These are phyloP conservation scores for Periconia sp. DNA, from an alignment of 2,329 filamentous ascomycete species.

Conservation along the genomic window DNA sequence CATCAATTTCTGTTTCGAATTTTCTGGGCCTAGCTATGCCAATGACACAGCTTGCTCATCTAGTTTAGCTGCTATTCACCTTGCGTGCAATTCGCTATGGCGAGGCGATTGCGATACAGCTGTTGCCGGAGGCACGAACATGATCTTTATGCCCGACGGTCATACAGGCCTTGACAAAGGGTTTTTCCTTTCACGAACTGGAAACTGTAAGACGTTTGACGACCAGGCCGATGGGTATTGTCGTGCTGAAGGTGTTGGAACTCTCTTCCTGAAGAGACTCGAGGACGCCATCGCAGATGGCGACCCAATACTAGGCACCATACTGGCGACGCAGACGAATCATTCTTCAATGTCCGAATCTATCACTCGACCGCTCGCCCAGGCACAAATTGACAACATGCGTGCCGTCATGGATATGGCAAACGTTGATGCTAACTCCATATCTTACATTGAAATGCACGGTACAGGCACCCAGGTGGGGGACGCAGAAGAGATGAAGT, in stretches of 20 bases:
- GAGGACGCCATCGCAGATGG: constrained; percentile 36
- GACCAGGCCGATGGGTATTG: constrained; percentile 40
- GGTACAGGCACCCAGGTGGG: constrained; percentile 34
- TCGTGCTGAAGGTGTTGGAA: constrained; percentile 29
- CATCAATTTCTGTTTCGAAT: constrained; percentile 41
- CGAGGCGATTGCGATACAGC: constrained; percentile 18
- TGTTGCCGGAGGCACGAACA: constrained; percentile 26
- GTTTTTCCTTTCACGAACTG: too few relatives aligned
- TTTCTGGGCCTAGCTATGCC: constrained; percentile 17
- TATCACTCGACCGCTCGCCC: constrained; percentile 30
- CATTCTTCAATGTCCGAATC: constrained; percentile 37
- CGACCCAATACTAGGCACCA: constrained; percentile 35
- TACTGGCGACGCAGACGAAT: constrained; percentile 33
- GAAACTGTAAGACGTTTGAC: constrained; percentile 34
- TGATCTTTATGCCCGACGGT: constrained; percentile 28
- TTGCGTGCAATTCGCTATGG: constrained; percentile 23
- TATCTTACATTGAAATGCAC: constrained; percentile 36
- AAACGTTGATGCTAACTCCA: constrained; percentile 36
- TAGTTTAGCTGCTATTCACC: constrained; percentile 21
- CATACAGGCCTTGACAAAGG: constrained; percentile 37
- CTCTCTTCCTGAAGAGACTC: constrained; percentile 35
- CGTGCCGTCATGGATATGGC: constrained; percentile 25
- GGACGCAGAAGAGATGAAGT: constrained; percentile 23
- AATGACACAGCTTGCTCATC: constrained; percentile 11
- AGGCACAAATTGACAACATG: constrained; percentile 19